Conservation (phyloP, 352 stramenopile genomes). For the Globisporangium alternatum region DNA sequence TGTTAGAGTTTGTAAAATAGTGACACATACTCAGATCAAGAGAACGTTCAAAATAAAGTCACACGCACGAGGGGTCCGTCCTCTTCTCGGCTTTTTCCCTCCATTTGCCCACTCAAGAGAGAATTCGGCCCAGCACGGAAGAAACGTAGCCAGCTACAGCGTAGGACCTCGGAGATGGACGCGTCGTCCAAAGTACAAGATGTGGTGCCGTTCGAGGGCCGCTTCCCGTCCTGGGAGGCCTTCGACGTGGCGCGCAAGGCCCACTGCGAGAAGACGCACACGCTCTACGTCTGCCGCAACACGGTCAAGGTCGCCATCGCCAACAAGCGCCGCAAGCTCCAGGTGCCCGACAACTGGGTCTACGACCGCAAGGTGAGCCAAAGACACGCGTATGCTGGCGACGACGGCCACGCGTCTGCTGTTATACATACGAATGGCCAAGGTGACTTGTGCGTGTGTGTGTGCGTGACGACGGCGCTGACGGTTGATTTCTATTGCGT, state of each 20-base stretch:
- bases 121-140: constrained; percentile 29
- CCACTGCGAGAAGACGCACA: constrained; percentile 76
- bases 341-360: constrained; percentile 59
- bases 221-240: constrained; percentile 74
- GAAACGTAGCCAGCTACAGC: constrained; percentile 11
- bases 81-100: not conserved
- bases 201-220: constrained; percentile 63
- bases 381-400: not conserved
- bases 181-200: constrained; percentile 35
- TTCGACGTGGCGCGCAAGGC: constrained; percentile 63
- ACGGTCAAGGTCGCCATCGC: constrained; percentile 70
- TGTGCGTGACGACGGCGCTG: not conserved
- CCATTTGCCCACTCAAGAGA: not conserved
- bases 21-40: not conserved
- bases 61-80: not conserved
- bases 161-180: constrained; percentile 4
- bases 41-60: not conserved
- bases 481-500: constrained; percentile 1
- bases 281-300: constrained; percentile 79
- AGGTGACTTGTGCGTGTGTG: not conserved
- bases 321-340: constrained; percentile 68
- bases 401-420: not conserved
- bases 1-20: not conserved
- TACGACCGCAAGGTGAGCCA: constrained; percentile 61
- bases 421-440: not conserved